Conservation (phyloP, 2,329 filamentous ascomycete species). For the Aspergillus sp. region DNA sequence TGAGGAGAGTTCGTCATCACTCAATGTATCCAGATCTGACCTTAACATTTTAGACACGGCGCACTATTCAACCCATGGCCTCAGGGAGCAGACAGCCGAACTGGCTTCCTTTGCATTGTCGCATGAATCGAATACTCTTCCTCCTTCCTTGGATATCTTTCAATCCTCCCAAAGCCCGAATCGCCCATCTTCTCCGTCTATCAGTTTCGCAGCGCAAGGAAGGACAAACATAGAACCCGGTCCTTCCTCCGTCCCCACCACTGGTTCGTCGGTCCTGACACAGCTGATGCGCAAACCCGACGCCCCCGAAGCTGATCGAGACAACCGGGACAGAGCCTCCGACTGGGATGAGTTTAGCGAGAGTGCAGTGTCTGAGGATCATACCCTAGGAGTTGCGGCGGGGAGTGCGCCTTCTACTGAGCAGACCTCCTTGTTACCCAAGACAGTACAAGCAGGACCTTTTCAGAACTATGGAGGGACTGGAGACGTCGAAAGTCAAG, state of each 20-base stretch:
- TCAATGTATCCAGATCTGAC: constrained; percentile 22
- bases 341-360: constrained; percentile 21
- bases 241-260: constrained; percentile 23
- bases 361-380: constrained; percentile 14
- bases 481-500: constrained; percentile 37
- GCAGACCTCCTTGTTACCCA: constrained; percentile 39
- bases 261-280: constrained; percentile 52
- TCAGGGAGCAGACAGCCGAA: constrained; percentile 85
- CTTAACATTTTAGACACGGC: constrained; percentile 60
- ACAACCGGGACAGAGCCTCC: constrained; percentile 3
- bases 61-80: constrained; percentile 71
- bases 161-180: constrained; percentile 13
- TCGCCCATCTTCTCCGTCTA: constrained; percentile 26
- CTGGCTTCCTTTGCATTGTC: constrained; percentile 79
- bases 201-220: constrained; percentile 17
- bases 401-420: constrained; percentile 35
- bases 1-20: neutral
- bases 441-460: constrained; percentile 30
- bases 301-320: constrained; percentile 23
- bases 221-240: constrained; percentile 21
- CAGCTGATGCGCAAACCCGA: constrained; percentile 51
- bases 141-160: constrained; percentile 35
- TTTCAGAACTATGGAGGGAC: constrained; percentile 33
- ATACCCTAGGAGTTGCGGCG: constrained; percentile 15
- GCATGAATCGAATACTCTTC: constrained; percentile 30